phyloP scores from a whole-genome alignment of 306 rosid species.

The Myrica gale region DNA sequence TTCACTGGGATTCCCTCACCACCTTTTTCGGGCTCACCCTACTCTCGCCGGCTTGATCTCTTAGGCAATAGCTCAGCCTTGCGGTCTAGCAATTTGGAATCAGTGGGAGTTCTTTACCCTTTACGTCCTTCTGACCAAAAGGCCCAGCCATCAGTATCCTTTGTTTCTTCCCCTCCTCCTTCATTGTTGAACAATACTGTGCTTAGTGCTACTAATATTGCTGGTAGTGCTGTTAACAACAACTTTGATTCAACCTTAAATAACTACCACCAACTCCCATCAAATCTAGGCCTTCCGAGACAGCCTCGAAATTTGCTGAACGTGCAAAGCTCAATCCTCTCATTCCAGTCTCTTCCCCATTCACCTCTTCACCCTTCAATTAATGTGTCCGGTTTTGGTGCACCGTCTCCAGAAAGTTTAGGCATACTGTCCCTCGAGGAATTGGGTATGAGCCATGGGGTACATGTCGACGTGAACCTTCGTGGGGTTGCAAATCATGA shows the following conservation, averaged over 20 bases:
- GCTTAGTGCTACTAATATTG: slow-evolving; percentile 34
- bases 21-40: slow-evolving; percentile 60
- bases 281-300: slow-evolving; percentile 31
- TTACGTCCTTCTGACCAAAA: slow-evolving; percentile 62
- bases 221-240: slow-evolving; percentile 4
- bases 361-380: slow-evolving; percentile 25
- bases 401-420: slow-evolving; percentile 28
- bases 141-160: slow-evolving; percentile 34
- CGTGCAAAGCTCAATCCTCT: slow-evolving; percentile 47
- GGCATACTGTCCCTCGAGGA: slow-evolving; percentile 41
- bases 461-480: slow-evolving; percentile 26
- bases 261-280: slow-evolving; percentile 41
- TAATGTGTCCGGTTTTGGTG: slow-evolving; percentile 25
- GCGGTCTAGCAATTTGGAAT: slow-evolving; percentile 33
- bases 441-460: slow-evolving; percentile 30
- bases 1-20: slow-evolving; percentile 94
- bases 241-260: slow-evolving; percentile 12
- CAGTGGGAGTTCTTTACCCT: slow-evolving; percentile 40
- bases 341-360: slow-evolving; percentile 38
- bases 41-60: slow-evolving; percentile 68
- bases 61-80: slow-evolving; percentile 43
- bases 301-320: slow-evolving; percentile 34
- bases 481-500: slow-evolving; percentile 13
- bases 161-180: slow-evolving; percentile 35
- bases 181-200: slow-evolving; percentile 35